These are phyloP conservation scores for Blastomyces parvus DNA, from an alignment of 2,329 filamentous ascomycete species.

Conservation along the genomic window DNA sequence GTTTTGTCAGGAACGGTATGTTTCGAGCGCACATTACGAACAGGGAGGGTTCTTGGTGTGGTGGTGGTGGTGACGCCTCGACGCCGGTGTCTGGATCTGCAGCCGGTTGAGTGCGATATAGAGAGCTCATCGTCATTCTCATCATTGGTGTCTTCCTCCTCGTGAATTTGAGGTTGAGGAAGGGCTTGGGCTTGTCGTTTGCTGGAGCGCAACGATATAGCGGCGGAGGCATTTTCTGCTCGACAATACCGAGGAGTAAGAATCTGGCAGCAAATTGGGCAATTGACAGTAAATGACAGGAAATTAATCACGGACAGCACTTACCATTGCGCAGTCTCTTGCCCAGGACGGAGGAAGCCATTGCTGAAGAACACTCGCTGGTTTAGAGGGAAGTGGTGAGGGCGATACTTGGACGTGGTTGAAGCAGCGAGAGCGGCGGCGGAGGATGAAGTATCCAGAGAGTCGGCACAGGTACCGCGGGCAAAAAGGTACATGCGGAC, in stretches of 20 bases:
- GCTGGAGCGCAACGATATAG: conserved; percentile 32
- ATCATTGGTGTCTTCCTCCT: conserved; percentile 20
- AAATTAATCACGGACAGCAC: conserved; percentile 14
- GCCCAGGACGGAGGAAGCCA: conserved; percentile 28
- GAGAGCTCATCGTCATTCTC: conserved; percentile 14
- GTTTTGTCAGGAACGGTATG: conserved; percentile 37
- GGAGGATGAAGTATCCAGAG: neutral
- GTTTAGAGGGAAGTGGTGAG: neutral
- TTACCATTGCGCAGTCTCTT: conserved; percentile 41
- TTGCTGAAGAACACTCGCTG: neutral
- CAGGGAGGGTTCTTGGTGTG: conserved; percentile 13
- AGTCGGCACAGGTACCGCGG: neutral
- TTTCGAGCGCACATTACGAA: conserved; percentile 39
- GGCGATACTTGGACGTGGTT: neutral
- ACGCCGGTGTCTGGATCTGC: conserved; percentile 30
- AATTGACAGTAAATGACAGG: conserved; percentile 6
- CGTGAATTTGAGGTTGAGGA: conserved; percentile 27
- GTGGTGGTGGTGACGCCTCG: conserved; percentile 18
- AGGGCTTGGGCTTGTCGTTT: conserved; percentile 40
- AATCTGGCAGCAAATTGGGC: neutral
- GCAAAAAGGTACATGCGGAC: neutral
- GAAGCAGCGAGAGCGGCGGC: neutral
- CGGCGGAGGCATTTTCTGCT: conserved; percentile 16
- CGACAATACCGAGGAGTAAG: conserved; percentile 5
- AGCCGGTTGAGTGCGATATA: conserved; percentile 23